phyloP scores from a whole-genome alignment of 345 rosid species.

The Gossypium bickii region DNA sequence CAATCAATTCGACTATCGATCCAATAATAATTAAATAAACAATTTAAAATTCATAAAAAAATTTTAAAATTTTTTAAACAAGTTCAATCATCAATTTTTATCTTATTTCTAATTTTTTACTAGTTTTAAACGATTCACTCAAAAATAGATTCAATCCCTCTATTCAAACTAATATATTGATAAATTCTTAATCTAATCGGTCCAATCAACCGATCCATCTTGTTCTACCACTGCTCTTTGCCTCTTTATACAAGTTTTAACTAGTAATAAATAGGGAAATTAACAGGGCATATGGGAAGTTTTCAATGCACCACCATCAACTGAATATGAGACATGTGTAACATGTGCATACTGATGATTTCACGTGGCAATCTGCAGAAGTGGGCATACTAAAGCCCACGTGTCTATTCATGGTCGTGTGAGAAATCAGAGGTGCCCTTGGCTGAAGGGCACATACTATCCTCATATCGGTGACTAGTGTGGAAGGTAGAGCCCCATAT shows the following conservation, averaged over 20 bases:
- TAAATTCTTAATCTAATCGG: no score
- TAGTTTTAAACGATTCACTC: no score
- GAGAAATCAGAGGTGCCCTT: slow-evolving; percentile 9
- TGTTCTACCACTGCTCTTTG: background rate
- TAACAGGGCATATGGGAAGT: background rate
- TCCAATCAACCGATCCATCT: background rate
- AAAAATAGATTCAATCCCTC: no score
- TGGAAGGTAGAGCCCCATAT: background rate
- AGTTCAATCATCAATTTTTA: no score
- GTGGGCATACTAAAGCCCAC: slow-evolving; percentile 16
- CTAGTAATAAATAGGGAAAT: background rate
- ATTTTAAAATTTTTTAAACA: no score
- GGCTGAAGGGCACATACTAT: slow-evolving; percentile 14
- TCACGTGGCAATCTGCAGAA: slow-evolving; percentile 2
- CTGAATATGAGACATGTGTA: background rate
- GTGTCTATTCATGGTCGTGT: background rate
- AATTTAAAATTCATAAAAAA: no score
- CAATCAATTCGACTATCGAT: no score
- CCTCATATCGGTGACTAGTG: background rate
- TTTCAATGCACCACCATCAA: background rate
- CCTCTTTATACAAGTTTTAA: background rate
- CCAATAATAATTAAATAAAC: no score
- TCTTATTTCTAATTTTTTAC: no score
- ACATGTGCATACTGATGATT: background rate
- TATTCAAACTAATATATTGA: no score